These are phyloP conservation scores for Cucumis variabilis DNA, from an alignment of 331 rosid species.

Conservation along the genomic window DNA sequence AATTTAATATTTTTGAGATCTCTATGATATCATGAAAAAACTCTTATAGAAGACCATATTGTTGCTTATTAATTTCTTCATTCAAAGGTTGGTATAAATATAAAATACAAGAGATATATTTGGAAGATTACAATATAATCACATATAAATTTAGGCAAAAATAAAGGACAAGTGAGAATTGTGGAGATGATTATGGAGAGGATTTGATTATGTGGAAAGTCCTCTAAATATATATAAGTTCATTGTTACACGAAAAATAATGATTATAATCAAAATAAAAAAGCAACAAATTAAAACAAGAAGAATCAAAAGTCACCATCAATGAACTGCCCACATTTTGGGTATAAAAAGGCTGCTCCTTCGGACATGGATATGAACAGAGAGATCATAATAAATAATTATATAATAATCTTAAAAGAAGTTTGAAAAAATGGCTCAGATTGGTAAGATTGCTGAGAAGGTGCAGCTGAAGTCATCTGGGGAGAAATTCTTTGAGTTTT, in stretches of 20 bases:
- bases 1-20: too few species aligned
- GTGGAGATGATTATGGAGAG: not conserved
- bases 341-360: not conserved
- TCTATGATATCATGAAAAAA: too few species aligned
- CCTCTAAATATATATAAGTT: too few species aligned
- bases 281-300: not conserved
- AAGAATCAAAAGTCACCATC: not conserved
- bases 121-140: too few species aligned
- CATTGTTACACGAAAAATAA: not conserved
- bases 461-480: slow-evolving; percentile 31
- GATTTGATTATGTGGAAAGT: not conserved
- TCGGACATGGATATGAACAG: not conserved
- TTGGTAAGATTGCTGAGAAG: slow-evolving; percentile 8
- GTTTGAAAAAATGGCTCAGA: slow-evolving; percentile 4
- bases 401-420: too few species aligned
- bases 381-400: not conserved
- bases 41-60: too few species aligned
- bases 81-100: too few species aligned
- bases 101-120: too few species aligned
- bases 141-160: too few species aligned
- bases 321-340: not conserved
- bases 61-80: too few species aligned
- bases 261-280: not conserved
- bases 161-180: too few species aligned
- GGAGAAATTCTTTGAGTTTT: slow-evolving; percentile 25